phyloP scores from a whole-genome alignment of 2,329 filamentous ascomycete genomes.

The Aspergillus sp. region DNA sequence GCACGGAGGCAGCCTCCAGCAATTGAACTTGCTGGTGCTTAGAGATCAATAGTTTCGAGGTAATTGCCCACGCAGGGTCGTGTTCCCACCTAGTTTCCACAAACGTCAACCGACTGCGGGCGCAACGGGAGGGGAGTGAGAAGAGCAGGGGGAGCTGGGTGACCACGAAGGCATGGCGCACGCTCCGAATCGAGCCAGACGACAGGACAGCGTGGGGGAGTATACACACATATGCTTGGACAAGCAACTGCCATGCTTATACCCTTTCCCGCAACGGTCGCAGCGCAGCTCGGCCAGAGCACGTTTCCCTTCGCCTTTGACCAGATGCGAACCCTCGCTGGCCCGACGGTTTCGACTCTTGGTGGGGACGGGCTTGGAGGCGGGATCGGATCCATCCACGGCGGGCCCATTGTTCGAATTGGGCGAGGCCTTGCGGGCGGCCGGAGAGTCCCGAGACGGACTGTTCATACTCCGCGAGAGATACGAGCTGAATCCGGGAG shows the following conservation, averaged over 20 bases:
- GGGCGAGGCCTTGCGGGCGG: constrained; percentile 32
- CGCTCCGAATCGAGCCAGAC: constrained; percentile 34
- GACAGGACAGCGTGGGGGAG: constrained; percentile 43
- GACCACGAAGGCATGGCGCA: constrained; percentile 32
- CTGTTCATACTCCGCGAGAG: constrained; percentile 32
- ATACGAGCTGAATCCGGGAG: constrained; percentile 34
- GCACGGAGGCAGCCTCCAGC: constrained; percentile 89
- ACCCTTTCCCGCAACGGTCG: constrained; percentile 97
- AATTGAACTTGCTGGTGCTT: constrained; percentile 99
- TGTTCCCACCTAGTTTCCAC: constrained; percentile 77
- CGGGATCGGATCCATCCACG: constrained; percentile 31
- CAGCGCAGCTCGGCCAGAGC: constrained; percentile 81
- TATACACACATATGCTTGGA: constrained; percentile 98
- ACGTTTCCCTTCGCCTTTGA: constrained; percentile 71
- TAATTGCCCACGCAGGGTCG: constrained; percentile 94
- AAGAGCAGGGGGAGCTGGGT: constrained; percentile 18
- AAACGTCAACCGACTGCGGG: constrained; percentile 33
- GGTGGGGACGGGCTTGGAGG: constrained; percentile 38
- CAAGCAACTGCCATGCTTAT: constrained; percentile 99
- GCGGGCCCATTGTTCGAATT: too few species aligned
- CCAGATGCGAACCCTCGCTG: constrained; percentile 77
- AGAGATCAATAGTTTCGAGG: constrained; percentile 94
- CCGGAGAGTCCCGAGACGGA: constrained; percentile 22
- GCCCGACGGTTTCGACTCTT: constrained; percentile 53
- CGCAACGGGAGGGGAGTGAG: constrained; percentile 22